Evolutionary conservation across 2,329 filamentous ascomycete species (phyloP), one percentile per base, ranked within the genome.

Genomic region (Scedosporium aurantiacum): DNA sequence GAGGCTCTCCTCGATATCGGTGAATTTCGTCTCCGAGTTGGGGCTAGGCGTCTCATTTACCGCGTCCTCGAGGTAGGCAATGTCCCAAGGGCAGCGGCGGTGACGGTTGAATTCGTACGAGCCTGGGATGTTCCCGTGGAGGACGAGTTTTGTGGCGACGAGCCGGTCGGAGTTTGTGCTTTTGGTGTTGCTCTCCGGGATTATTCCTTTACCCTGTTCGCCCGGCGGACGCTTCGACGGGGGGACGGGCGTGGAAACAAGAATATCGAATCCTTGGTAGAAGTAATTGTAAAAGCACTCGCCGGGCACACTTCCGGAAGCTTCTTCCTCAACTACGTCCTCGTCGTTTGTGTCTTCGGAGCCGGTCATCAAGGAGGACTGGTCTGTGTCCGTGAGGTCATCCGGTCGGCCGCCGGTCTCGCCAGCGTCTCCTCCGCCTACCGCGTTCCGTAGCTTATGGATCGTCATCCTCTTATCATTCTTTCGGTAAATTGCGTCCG

Each of bases 211-310:
- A 10, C 61, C 63, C 37, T 60, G 52, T 21, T 61, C 58, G 12
- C 64, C 65, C 12, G 86, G 88, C 0, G 88, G 86, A 5, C 78
- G 77, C 23, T 82, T 82, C 0, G 88, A 89, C 3, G 87, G 79
- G 4, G 80, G 71, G 0, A 83, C 84, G 0, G 90, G 88, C 32
- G 86, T 85, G 0, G 93, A 96, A n/a, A 99, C 83, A 4, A 97
- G 80, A 8, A 97, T 83, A 72, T 99, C 94, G 69, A 99, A 95
- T 1, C 94, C 94, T 64, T 96, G 87, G 66, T 93, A 88, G 70
- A 97, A 99, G 72, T 99, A 99, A 72, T 97, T 97, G 75, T 94
- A 97, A 71, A 97, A 99, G 65, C 87, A 91, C 70, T 95, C 90
- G 3, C 85, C 82, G 1, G 85, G 83, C 3, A 85, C 66, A 71